phyloP scores from a whole-genome alignment of 192 early-diverging fungal species.

The Podila epicladia region DNA sequence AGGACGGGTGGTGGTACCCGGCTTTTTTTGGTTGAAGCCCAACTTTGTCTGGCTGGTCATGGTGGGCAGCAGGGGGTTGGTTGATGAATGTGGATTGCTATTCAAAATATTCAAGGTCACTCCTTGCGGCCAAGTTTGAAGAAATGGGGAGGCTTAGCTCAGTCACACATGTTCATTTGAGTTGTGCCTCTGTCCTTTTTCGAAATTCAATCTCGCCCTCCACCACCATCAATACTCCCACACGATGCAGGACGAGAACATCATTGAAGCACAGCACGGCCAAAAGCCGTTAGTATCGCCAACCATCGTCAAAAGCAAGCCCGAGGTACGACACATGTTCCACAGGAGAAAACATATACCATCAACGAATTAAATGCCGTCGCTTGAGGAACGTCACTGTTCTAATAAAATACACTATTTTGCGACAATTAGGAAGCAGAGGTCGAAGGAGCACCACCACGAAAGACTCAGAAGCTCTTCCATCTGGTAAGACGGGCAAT shows the following conservation, averaged over 20 bases:
- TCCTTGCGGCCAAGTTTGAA: background rate
- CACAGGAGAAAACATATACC: background rate
- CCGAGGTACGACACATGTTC: slow-evolving; percentile 13
- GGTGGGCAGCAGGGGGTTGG: background rate
- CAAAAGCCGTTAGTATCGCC: slow-evolving; percentile 1
- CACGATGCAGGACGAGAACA: slow-evolving; percentile 43
- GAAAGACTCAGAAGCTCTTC: slow-evolving; percentile 29
- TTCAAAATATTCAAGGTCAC: background rate
- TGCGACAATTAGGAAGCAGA: slow-evolving; percentile 8
- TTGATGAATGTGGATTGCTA: background rate
- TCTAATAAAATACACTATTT: background rate
- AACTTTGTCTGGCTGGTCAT: slow-evolving; percentile 27
- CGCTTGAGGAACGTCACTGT: background rate
- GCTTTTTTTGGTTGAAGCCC: slow-evolving; percentile 28
- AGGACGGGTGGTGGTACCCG: slow-evolving; percentile 10
- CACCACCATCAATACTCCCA: background rate
- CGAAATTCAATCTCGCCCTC: background rate
- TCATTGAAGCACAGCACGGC: slow-evolving; percentile 36
- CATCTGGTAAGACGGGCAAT: slow-evolving; percentile 19
- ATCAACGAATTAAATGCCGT: background rate
- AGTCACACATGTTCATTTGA: no score
- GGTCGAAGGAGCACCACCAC: slow-evolving; percentile 44
- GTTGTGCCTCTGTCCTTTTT: background rate
- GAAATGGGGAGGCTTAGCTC: background rate
- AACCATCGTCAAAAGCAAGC: slow-evolving; percentile 28